These are phyloP conservation scores for Candida ficus DNA, from an alignment of 805 yeast species.

Conservation along the genomic window DNA sequence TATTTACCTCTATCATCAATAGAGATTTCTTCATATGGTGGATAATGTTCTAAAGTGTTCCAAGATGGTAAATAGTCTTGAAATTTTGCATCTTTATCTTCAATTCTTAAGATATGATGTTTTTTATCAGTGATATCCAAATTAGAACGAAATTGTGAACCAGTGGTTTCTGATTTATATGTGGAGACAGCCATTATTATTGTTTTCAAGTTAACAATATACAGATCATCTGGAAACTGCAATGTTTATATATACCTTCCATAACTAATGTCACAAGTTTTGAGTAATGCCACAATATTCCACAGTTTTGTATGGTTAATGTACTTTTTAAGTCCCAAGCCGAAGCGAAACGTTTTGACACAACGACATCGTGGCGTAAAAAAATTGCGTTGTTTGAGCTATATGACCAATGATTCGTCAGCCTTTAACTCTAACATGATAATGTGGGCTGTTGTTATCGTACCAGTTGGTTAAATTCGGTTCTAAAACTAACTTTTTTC, in stretches of 20 bases:
- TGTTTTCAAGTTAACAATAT: too few relatives aligned
- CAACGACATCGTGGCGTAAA: too few relatives aligned
- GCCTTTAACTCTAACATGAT: too few relatives aligned
- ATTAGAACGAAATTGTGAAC: slow-evolving; percentile 10
- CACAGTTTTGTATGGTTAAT: neutral
- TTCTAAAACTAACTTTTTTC: too few relatives aligned
- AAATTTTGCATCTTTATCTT: slow-evolving; percentile 17
- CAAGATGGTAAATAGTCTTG: slow-evolving; percentile 28
- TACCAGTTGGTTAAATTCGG: too few relatives aligned
- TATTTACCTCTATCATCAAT: slow-evolving; percentile 10
- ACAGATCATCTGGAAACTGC: neutral
- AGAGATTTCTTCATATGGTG: slow-evolving; percentile 11
- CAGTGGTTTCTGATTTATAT: slow-evolving; percentile 13
- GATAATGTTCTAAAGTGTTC: slow-evolving; percentile 22
- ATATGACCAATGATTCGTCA: too few relatives aligned
- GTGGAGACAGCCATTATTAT: slow-evolving; percentile 6
- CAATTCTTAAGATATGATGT: slow-evolving; percentile 5
- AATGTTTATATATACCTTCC: too few relatives aligned
- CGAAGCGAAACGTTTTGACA: too few relatives aligned
- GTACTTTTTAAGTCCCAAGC: too few relatives aligned
- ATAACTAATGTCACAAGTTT: too few relatives aligned
- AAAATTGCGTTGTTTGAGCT: too few relatives aligned
- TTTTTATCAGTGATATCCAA: slow-evolving; percentile 1
- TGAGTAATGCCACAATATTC: slow-evolving; percentile 1
- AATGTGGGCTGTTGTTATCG: too few relatives aligned